phyloP scores from a whole-genome alignment of 257 asterid species.

The Cinchona pubescens region DNA sequence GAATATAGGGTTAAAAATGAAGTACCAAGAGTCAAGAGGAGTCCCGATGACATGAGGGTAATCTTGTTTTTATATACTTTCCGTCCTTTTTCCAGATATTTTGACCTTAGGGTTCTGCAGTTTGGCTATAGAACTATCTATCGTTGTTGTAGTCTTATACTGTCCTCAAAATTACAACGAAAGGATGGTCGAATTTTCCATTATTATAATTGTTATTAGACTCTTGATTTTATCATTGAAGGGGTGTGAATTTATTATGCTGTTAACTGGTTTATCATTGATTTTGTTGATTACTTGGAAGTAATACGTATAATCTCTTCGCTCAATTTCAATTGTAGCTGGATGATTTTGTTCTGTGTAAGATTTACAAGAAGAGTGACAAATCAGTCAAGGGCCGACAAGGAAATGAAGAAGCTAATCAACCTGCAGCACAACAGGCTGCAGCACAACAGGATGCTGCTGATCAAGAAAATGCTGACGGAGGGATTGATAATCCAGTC shows the following conservation, averaged over 20 bases:
- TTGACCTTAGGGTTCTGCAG: too few relatives aligned
- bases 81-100: too few relatives aligned
- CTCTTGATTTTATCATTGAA: too few relatives aligned
- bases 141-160: too few relatives aligned
- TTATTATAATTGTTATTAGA: too few relatives aligned
- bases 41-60: conserved; percentile 6
- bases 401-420: not conserved
- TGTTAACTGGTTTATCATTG: too few relatives aligned
- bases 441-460: not conserved
- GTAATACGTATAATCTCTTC: not conserved
- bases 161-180: too few relatives aligned
- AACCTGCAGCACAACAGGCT: not conserved
- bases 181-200: too few relatives aligned
- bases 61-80: not conserved
- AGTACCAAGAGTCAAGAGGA: not conserved
- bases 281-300: not conserved
- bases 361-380: not conserved
- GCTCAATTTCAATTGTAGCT: too few relatives aligned
- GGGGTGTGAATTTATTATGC: too few relatives aligned
- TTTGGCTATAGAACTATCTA: too few relatives aligned
- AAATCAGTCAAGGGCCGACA: not conserved
- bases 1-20: conserved; percentile 4
- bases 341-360: conserved; percentile 13
- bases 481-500: not conserved
- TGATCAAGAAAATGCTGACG: not conserved